phyloP scores from a whole-genome alignment of 1,139 yeast genomes.

The Petasospora rhodanensis region DNA sequence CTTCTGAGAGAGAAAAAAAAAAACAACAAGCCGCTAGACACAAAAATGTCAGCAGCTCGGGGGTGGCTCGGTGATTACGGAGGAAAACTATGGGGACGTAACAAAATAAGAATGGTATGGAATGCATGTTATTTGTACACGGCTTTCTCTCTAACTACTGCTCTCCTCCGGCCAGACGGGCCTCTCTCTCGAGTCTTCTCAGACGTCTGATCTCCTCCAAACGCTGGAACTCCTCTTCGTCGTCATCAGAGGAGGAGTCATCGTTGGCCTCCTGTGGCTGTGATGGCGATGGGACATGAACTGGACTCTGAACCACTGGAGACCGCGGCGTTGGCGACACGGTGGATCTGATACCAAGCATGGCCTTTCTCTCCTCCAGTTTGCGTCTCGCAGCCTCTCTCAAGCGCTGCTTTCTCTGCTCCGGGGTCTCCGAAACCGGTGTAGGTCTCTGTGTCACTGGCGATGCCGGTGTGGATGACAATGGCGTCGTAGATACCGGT shows the following conservation, averaged over 20 bases:
- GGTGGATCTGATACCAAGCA: constrained; percentile 53
- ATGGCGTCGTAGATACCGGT: constrained; percentile 6
- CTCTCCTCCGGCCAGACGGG: constrained; percentile 8
- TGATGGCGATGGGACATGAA: too few species aligned
- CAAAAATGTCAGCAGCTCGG: too few species aligned
- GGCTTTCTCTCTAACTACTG: background rate
- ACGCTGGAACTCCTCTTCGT: constrained; percentile 22
- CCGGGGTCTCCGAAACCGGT: too few species aligned
- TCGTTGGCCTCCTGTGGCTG: too few species aligned
- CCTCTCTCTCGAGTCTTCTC: constrained; percentile 22
- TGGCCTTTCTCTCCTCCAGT: constrained; percentile 86
- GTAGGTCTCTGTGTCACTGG: too few species aligned
- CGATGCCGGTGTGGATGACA: constrained; percentile 10
- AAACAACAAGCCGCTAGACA: too few species aligned
- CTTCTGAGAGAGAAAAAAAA: too few species aligned
- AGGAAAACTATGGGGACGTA: too few species aligned
- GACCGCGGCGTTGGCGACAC: constrained; percentile 23
- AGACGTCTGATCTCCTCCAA: constrained; percentile 24
- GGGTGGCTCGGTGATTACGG: too few species aligned
- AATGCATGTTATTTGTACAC: too few species aligned
- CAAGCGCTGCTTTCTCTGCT: constrained; percentile 76
- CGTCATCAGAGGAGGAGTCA: constrained; percentile 22
- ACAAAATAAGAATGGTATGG: too few species aligned
- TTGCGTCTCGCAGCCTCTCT: constrained; percentile 89
- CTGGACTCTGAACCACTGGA: constrained; percentile 15